These are phyloP conservation scores for Cladobotryum mycophilum DNA, from an alignment of 2,329 filamentous ascomycete genomes.

Conservation along the genomic window DNA sequence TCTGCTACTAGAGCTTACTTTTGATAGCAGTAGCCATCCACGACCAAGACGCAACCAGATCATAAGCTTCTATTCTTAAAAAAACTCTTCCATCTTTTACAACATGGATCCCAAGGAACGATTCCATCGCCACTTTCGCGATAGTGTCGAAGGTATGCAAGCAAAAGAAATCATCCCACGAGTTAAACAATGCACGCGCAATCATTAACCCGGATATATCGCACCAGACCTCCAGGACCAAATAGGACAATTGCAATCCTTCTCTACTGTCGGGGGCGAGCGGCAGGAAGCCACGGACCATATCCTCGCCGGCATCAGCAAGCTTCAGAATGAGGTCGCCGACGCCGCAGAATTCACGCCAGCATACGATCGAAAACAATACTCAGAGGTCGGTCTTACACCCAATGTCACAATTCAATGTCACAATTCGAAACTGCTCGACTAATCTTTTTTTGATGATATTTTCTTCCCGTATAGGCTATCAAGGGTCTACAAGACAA, in stretches of 20 bases:
- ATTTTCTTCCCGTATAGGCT: constrained; percentile 41
- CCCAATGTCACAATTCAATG: no score
- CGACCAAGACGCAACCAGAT: neutral
- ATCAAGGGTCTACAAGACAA: constrained; percentile 78
- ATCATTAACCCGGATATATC: neutral
- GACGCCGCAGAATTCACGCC: constrained; percentile 79
- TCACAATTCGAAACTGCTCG: neutral
- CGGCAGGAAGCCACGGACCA: constrained; percentile 75
- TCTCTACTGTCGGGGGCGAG: constrained; percentile 60
- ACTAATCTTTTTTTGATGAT: neutral
- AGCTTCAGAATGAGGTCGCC: constrained; percentile 75
- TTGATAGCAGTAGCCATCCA: neutral
- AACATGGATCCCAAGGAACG: constrained; percentile 56
- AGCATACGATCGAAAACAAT: constrained; percentile 82
- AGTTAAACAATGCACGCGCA: neutral
- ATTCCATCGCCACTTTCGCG: constrained; percentile 80
- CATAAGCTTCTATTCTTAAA: no score
- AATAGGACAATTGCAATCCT: constrained; percentile 61
- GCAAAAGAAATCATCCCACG: neutral
- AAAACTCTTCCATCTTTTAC: neutral
- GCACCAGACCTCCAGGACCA: constrained; percentile 65
- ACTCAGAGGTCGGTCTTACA: constrained; percentile 56
- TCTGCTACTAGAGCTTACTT: no score
- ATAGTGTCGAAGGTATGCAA: constrained; percentile 62
- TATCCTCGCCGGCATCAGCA: constrained; percentile 71